These are phyloP conservation scores for Leccinum solheimii DNA, from an alignment of 1,284 basidiomycete genomes.

Conservation along the genomic window DNA sequence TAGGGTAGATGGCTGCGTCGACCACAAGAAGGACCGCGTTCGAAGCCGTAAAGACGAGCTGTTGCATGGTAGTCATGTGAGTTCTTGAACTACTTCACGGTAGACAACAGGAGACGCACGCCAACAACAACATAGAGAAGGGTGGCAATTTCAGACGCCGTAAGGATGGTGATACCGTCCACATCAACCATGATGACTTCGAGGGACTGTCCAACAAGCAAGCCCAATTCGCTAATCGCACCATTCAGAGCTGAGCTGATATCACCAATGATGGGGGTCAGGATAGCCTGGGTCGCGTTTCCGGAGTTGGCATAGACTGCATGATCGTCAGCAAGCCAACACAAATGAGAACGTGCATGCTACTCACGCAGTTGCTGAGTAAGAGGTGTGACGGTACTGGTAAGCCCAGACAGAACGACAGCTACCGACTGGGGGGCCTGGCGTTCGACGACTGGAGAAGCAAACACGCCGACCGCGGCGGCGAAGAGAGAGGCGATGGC, in stretches of 20 bases:
- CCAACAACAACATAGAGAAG: constrained; percentile 6
- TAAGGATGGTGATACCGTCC: constrained; percentile 8
- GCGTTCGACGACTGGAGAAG: constrained; percentile 13
- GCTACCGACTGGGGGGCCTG: constrained; percentile 5
- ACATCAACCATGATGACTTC: constrained; percentile 7
- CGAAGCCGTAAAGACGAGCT: constrained; percentile 14
- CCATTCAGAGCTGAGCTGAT: constrained; percentile 10
- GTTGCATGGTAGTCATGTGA: constrained; percentile 1
- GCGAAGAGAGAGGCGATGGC: constrained; percentile 11
- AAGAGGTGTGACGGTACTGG: constrained; percentile 4
- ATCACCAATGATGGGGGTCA: constrained; percentile 9
- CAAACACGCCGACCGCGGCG: constrained; percentile 8
- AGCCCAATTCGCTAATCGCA: constrained; percentile 8
- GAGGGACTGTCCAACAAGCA: constrained; percentile 10
- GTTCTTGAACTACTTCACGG: neutral
- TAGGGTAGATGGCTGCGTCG: constrained; percentile 1
- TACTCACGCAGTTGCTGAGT: constrained; percentile 16
- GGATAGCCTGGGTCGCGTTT: constrained; percentile 16
- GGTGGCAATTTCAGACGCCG: constrained; percentile 9
- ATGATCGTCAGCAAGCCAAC: neutral
- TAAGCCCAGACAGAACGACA: constrained; percentile 11
- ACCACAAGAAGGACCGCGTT: constrained; percentile 11
- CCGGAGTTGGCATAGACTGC: constrained; percentile 14
- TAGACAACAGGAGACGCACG: constrained; percentile 7
- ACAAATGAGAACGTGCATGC: neutral